Evolutionary conservation across 2,329 filamentous ascomycete species (phyloP).

Genomic region (Hymenoscyphus albidus): DNA sequence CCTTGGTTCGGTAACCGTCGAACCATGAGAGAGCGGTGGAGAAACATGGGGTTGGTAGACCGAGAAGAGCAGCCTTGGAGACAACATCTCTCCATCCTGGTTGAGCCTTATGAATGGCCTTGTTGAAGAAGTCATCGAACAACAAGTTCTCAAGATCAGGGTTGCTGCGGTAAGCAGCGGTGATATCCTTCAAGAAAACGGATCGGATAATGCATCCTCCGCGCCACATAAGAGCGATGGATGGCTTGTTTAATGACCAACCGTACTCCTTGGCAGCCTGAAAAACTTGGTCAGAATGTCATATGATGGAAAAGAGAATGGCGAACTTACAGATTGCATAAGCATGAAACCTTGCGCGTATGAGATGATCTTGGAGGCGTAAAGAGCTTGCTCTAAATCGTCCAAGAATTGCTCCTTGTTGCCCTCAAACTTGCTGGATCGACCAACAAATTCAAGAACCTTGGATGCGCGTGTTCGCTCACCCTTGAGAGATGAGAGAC

Average conservation of each 20-base stretch:
- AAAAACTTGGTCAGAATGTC: conserved; percentile 26
- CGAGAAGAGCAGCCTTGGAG: conserved; percentile 85
- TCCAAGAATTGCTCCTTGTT: conserved; percentile 91
- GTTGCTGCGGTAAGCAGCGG: conserved; percentile 89
- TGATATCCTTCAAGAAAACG: conserved; percentile 99
- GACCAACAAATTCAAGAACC: conserved; percentile 71
- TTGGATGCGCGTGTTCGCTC: conserved; percentile 81
- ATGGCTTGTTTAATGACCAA: conserved; percentile 99
- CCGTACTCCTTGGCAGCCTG: conserved; percentile 91
- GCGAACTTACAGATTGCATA: conserved; percentile 80
- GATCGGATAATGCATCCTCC: conserved; percentile 99
- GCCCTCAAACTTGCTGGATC: conserved; percentile 75
- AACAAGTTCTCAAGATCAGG: conserved; percentile 96
- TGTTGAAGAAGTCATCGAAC: conserved; percentile 99
- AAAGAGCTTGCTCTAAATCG: conserved; percentile 97
- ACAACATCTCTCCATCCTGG: conserved; percentile 88
- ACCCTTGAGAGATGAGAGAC: conserved; percentile 88
- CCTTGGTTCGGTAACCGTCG: conserved; percentile 95
- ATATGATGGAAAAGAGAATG: background rate
- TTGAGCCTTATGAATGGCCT: conserved; percentile 96
- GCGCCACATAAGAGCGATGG: conserved; percentile 99
- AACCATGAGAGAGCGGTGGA: conserved; percentile 97
- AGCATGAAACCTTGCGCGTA: conserved; percentile 99
- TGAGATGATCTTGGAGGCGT: conserved; percentile 99
- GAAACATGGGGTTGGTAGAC: conserved; percentile 95